Base-by-base conservation (phyloP, 2,329 filamentous ascomycete species). In the Colletotrichum sp. region DNA sequence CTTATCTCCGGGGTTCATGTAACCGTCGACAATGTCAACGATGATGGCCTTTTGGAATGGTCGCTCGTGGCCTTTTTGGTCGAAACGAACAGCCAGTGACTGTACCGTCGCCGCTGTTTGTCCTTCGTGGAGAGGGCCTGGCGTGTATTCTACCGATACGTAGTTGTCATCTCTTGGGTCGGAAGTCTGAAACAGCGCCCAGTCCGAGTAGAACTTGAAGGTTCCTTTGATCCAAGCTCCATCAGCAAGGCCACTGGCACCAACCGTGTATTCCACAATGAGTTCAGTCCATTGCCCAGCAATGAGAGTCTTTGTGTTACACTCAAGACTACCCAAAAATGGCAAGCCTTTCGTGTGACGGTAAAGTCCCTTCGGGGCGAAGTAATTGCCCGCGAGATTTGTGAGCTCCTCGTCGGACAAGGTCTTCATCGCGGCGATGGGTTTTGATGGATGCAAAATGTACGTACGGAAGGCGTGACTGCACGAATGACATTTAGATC, bases 1-100 rank as follows among this genome's bases (percentile, higher is more conserved):
- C 66, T 80, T 79, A 76, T 84, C 83, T 0, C 82, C 82, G 1
- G 83, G 82, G 58, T 85, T 84, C 43, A 85, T 77, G 71, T 84
- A 84, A 1, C 83, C 83, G 65, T 85, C 83, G 1, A 84, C 81
- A 32, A 85, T 79, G 60, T 83, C 82, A 25, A 85, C 79, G 64
- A 84, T 84, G 39, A 85, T 79, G 39, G 84, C 84, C 74, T 85
- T 85, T 52, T 85, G 83, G 34, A 84, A 85, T 1, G 83, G 84
- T 9, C 83, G 72, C 76, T 85, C 83, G 56, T 84, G 83, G 22
- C 83, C 84, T 66, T 85, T 85, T 67, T 85, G 83, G 76, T 85
- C 83, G 66, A 85, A 85, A 7, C 83, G 80, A 6, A 84, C 81
- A 9, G 79, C 64, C 3, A 84, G 78, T 0, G 65, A 77, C 66